Conservation (phyloP, 495 filamentous ascomycete genomes). For the Wilcoxina mikolae region DNA sequence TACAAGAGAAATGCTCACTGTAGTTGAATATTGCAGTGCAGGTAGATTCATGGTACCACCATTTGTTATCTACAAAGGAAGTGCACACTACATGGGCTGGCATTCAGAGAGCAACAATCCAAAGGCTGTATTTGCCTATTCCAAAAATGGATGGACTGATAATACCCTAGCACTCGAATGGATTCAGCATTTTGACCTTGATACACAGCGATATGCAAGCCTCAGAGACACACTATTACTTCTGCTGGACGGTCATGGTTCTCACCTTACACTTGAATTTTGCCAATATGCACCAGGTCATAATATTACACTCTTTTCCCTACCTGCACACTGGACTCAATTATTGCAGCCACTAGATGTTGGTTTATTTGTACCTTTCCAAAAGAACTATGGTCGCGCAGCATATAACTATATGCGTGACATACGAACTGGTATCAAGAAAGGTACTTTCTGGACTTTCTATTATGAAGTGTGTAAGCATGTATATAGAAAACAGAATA, state of each 20-base stretch:
- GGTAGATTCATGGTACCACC: not conserved
- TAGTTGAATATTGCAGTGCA: conserved; percentile 4
- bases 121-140: conserved; percentile 10
- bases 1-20: conserved; percentile 1
- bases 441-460: conserved; percentile 3
- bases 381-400: conserved; percentile 16
- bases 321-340: conserved; percentile 27
- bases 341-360: conserved; percentile 28
- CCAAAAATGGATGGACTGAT: conserved; percentile 22
- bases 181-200: conserved; percentile 20
- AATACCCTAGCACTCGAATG: conserved; percentile 19
- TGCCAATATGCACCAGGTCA: conserved; percentile 15
- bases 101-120: not conserved
- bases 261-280: conserved; percentile 23
- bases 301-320: conserved; percentile 23
- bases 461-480: not conserved
- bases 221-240: conserved; percentile 20
- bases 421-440: conserved; percentile 2
- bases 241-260: conserved; percentile 27
- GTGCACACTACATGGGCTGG: conserved; percentile 2
- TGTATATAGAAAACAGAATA: not conserved
- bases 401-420: not conserved
- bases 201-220: conserved; percentile 3
- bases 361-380: conserved; percentile 19
- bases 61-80: conserved; percentile 2